phyloP scores from a whole-genome alignment of 108 stramenopile genomes.

The Fistulifera pelliculosa region DNA sequence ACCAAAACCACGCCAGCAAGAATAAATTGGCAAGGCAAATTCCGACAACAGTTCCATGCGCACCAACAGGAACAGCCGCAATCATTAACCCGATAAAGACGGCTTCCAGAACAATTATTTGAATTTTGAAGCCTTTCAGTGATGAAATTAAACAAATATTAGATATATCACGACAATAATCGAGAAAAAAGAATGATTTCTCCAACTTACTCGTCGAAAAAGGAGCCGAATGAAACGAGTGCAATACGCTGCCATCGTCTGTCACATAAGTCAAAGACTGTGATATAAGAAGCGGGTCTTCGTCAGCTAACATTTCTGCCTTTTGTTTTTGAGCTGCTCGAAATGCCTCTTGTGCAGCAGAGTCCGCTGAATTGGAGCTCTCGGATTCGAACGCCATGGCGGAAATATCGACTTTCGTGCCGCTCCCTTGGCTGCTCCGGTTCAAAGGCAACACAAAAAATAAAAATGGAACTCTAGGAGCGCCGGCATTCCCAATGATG shows the following conservation, averaged over 20 bases:
- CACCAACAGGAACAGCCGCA: conserved; percentile 70
- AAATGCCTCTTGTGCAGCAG: no score
- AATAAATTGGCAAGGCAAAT: conserved; percentile 71
- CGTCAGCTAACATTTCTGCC: conserved; percentile 31
- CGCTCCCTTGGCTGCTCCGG: no score
- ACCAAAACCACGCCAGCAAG: conserved; percentile 83
- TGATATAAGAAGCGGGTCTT: conserved; percentile 80
- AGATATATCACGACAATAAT: not conserved
- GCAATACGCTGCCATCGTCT: conserved; percentile 73
- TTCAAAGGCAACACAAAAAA: no score
- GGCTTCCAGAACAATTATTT: conserved; percentile 62
- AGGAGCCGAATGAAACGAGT: conserved; percentile 71
- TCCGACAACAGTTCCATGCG: conserved; percentile 74
- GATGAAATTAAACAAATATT: conserved; percentile 1
- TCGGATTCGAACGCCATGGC: not conserved
- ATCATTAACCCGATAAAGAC: conserved; percentile 55
- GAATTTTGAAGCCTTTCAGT: conserved; percentile 67
- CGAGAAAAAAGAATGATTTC: not conserved
- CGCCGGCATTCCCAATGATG: no score
- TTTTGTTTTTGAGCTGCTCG: conserved; percentile 4
- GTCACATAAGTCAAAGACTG: conserved; percentile 84
- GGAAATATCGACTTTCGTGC: no score
- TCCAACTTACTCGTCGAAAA: conserved; percentile 62
- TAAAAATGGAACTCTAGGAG: no score
- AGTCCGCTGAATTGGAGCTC: no score